Conservation (phyloP, 2,329 filamentous ascomycete genomes). For the Ophiostoma sp. region DNA sequence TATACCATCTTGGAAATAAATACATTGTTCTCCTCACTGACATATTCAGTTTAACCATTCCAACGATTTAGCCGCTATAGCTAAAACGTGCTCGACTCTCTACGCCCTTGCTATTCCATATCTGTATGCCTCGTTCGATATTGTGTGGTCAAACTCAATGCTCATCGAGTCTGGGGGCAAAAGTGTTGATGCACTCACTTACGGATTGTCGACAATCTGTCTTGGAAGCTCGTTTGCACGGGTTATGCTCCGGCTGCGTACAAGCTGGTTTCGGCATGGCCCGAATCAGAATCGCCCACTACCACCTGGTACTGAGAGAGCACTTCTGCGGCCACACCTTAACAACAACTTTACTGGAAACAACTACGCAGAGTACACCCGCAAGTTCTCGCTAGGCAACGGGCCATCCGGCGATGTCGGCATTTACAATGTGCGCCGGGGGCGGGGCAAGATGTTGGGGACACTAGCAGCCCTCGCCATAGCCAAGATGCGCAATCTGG, state of each 20-base stretch:
- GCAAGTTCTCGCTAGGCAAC: slow-evolving; percentile 81
- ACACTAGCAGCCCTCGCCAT: slow-evolving; percentile 73
- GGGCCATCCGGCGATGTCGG: slow-evolving; percentile 72
- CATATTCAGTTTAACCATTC: slow-evolving; percentile 65
- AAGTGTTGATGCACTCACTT: slow-evolving; percentile 76
- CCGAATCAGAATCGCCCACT: not conserved
- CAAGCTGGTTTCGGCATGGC: slow-evolving; percentile 10
- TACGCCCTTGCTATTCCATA: slow-evolving; percentile 69
- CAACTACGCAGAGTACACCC: slow-evolving; percentile 71
- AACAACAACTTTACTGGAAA: slow-evolving; percentile 42
- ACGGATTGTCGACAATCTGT: slow-evolving; percentile 72
- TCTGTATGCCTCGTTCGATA: slow-evolving; percentile 82
- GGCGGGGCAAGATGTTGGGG: slow-evolving; percentile 83
- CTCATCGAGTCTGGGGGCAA: slow-evolving; percentile 59
- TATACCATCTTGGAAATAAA: slow-evolving; percentile 34
- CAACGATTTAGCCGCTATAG: slow-evolving; percentile 73
- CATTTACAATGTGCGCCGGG: slow-evolving; percentile 76
- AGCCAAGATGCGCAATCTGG: slow-evolving; percentile 75
- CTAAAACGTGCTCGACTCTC: slow-evolving; percentile 70
- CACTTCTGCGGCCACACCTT: not conserved
- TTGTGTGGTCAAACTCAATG: slow-evolving; percentile 75
- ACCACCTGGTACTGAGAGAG: slow-evolving; percentile 24
- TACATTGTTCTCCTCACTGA: not conserved
- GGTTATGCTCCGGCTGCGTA: slow-evolving; percentile 36
- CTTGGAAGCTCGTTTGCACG: slow-evolving; percentile 53